These are phyloP conservation scores for Backusella parvicylindrica DNA, from an alignment of 192 early-diverging fungal genomes.

Conservation along the genomic window DNA sequence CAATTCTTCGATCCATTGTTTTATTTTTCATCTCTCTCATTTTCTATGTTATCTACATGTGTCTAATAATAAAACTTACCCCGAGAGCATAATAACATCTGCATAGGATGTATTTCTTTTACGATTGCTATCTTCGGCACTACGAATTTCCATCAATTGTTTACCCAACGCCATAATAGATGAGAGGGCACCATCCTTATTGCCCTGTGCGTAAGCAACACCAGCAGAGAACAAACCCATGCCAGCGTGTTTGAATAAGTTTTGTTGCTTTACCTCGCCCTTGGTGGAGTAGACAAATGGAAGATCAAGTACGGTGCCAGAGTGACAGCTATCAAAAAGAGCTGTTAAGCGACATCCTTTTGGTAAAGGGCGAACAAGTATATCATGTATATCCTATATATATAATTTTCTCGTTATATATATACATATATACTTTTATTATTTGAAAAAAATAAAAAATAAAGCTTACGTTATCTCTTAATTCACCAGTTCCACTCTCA, in stretches of 20 bases:
- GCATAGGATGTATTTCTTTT: constrained; percentile 48
- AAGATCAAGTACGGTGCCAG: constrained; percentile 77
- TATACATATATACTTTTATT: background rate
- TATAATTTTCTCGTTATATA: background rate
- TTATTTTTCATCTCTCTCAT: no score
- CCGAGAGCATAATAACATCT: constrained; percentile 80
- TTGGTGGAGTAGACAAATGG: constrained; percentile 74
- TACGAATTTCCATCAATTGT: constrained; percentile 34
- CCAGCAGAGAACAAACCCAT: constrained; percentile 43
- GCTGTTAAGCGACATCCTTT: constrained; percentile 69
- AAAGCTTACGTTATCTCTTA: constrained; percentile 60
- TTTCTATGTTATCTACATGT: background rate
- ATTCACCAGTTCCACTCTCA: constrained; percentile 54
- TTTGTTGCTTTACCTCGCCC: constrained; percentile 54
- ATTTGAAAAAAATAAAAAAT: background rate
- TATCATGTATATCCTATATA: constrained; percentile 52
- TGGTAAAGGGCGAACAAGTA: constrained; percentile 69
- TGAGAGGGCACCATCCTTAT: constrained; percentile 36
- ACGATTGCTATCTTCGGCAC: constrained; percentile 15
- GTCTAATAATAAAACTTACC: constrained; percentile 36
- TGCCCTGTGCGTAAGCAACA: constrained; percentile 44
- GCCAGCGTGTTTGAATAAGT: constrained; percentile 43
- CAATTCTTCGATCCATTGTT: background rate
- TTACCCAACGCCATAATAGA: constrained; percentile 48
- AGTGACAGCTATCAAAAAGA: constrained; percentile 86